phyloP scores from a whole-genome alignment of 306 rosid species.

The Ormosia semicastrata region DNA sequence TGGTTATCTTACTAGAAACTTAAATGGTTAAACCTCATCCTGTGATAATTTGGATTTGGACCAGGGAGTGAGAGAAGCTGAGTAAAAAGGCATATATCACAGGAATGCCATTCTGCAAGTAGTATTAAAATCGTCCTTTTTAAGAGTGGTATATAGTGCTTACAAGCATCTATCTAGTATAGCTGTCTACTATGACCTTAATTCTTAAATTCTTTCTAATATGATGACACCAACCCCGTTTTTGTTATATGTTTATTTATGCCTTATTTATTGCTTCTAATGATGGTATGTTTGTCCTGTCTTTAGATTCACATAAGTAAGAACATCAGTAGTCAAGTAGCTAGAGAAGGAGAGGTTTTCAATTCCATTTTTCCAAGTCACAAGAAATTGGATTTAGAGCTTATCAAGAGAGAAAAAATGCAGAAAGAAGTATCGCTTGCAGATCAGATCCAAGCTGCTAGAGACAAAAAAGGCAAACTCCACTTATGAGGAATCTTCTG shows the following conservation, averaged over 20 bases:
- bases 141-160: not conserved
- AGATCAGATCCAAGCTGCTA: slow-evolving; percentile 79
- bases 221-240: not conserved
- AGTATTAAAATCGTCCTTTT: not conserved
- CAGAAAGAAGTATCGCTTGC: slow-evolving; percentile 61
- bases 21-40: not conserved
- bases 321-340: slow-evolving; percentile 25
- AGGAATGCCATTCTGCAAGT: not conserved
- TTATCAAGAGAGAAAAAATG: slow-evolving; percentile 54
- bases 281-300: slow-evolving; percentile 20
- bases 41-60: not conserved
- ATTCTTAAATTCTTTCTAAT: not conserved
- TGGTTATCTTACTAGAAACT: not conserved
- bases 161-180: not conserved
- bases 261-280: slow-evolving; percentile 15
- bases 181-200: not conserved
- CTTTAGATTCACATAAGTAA: slow-evolving; percentile 50
- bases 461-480: slow-evolving; percentile 45
- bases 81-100: not conserved
- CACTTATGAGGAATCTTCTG: slow-evolving; percentile 20
- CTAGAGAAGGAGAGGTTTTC: slow-evolving; percentile 32
- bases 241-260: not conserved
- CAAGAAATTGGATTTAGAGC: slow-evolving; percentile 67
- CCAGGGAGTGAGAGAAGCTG: not conserved
- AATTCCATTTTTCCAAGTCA: slow-evolving; percentile 37